Conservation (phyloP, 2,329 filamentous ascomycete species). For the Delphinella strobiligena region DNA sequence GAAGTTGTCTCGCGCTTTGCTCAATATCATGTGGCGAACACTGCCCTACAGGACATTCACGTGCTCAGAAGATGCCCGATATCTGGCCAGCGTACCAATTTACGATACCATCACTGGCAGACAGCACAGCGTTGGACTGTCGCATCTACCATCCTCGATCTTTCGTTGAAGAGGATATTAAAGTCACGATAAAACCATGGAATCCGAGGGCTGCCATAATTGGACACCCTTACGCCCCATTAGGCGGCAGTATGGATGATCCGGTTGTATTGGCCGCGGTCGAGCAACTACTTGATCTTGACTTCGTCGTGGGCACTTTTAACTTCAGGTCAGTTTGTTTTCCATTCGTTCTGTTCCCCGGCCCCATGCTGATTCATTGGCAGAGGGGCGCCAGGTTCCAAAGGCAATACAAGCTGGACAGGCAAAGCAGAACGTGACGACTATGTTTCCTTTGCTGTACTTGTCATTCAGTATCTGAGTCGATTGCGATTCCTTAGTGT, state of each 20-base stretch:
- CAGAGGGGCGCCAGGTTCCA: constrained; percentile 65
- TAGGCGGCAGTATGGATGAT: constrained; percentile 81
- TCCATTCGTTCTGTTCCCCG: background rate
- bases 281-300: constrained; percentile 50
- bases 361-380: constrained; percentile 11
- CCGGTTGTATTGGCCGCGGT: constrained; percentile 58
- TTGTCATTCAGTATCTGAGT: constrained; percentile 58
- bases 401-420: constrained; percentile 77
- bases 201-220: constrained; percentile 48
- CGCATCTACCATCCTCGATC: constrained; percentile 56
- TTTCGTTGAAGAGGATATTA: constrained; percentile 10
- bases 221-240: constrained; percentile 80
- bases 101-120: constrained; percentile 73
- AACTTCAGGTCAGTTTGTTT: constrained; percentile 62
- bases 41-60: too few relatives aligned
- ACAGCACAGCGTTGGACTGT: constrained; percentile 63
- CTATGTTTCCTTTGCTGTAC: constrained; percentile 71
- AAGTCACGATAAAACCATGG: constrained; percentile 11
- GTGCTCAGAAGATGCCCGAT: background rate
- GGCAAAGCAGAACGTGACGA: constrained; percentile 69
- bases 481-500: background rate
- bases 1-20: too few relatives aligned
- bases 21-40: too few relatives aligned
- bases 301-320: constrained; percentile 74
- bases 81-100: constrained; percentile 31